phyloP scores from a whole-genome alignment of 2,329 filamentous ascomycete species.

The Fusarium pseudocircinatum region DNA sequence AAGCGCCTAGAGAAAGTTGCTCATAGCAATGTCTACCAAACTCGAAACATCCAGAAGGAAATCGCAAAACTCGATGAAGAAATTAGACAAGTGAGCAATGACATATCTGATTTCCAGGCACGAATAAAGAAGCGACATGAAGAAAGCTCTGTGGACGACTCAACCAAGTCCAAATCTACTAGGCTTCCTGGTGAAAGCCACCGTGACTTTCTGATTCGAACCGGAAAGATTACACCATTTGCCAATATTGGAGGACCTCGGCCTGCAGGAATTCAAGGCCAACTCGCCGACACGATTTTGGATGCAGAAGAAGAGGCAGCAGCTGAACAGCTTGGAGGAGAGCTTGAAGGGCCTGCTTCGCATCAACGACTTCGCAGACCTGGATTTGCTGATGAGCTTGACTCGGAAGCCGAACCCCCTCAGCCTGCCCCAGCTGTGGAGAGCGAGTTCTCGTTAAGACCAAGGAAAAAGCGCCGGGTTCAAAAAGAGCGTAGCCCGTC shows the following conservation, averaged over 20 bases:
- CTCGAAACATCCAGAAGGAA: constrained; percentile 69
- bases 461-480: constrained; percentile 64
- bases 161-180: constrained; percentile 59
- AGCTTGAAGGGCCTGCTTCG: constrained; percentile 64
- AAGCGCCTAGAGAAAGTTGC: constrained; percentile 56
- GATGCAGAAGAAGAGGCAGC: constrained; percentile 81
- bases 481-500: constrained; percentile 52
- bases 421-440: constrained; percentile 46
- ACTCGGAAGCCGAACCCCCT: constrained; percentile 26
- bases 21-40: constrained; percentile 58
- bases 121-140: constrained; percentile 81
- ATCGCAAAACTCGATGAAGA: constrained; percentile 73
- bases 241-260: constrained; percentile 77
- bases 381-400: constrained; percentile 65
- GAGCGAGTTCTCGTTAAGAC: constrained; percentile 66
- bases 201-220: constrained; percentile 90
- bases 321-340: constrained; percentile 52
- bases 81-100: constrained; percentile 71
- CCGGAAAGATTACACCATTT: constrained; percentile 97
- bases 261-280: constrained; percentile 69
- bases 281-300: constrained; percentile 79
- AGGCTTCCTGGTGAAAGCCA: constrained; percentile 82
- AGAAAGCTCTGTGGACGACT: constrained; percentile 56
- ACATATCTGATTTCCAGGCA: constrained; percentile 81
- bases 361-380: constrained; percentile 79